Evolutionary conservation across 2,329 filamentous ascomycete species (phyloP).

Genomic region (Amphichorda felina): DNA sequence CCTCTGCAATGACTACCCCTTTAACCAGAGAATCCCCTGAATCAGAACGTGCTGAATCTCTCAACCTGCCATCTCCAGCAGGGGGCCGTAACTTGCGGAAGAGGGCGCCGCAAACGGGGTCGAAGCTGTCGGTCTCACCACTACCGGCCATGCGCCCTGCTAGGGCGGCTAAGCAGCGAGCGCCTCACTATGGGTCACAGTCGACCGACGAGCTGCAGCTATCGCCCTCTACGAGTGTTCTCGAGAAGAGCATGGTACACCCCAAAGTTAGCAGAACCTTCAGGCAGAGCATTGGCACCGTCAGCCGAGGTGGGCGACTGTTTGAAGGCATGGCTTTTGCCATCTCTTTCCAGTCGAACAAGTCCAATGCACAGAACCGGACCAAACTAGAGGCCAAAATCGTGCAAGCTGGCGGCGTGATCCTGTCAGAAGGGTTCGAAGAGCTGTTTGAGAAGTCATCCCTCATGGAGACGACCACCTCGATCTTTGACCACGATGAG

Average conservation of each 20-base stretch:
- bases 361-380: conserved; percentile 26
- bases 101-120: conserved; percentile 5
- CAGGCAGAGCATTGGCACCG: conserved; percentile 9
- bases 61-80: neutral
- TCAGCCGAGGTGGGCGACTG: conserved; percentile 23
- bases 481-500: conserved; percentile 15
- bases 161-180: neutral
- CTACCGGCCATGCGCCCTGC: conserved; percentile 3
- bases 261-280: conserved; percentile 14
- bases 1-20: neutral
- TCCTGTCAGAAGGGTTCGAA: conserved; percentile 68
- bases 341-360: conserved; percentile 52
- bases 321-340: conserved; percentile 84
- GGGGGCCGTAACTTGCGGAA: neutral
- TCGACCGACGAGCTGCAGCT: conserved; percentile 37
- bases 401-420: conserved; percentile 54
- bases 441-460: conserved; percentile 54
- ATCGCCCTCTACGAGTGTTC: conserved; percentile 22
- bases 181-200: conserved; percentile 20
- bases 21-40: neutral
- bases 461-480: conserved; percentile 19
- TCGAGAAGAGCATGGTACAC: conserved; percentile 23
- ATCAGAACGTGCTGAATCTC: neutral
- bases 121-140: conserved; percentile 12
- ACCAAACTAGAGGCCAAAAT: conserved; percentile 49